These are phyloP conservation scores for Tricholoma sp. DNA, from an alignment of 768 basidiomycete species.

Conservation along the genomic window DNA sequence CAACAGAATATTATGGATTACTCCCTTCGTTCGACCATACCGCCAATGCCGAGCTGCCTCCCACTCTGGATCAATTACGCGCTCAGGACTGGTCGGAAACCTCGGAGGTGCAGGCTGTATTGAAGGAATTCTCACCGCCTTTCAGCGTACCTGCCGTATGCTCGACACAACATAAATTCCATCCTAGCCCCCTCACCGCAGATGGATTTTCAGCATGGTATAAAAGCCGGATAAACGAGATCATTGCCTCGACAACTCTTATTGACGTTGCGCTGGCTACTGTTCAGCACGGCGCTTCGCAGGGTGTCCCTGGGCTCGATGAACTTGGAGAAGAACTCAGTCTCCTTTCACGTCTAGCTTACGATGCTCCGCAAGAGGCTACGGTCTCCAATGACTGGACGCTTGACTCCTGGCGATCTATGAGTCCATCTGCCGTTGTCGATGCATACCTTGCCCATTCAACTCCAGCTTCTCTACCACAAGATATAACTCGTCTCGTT, in stretches of 20 bases:
- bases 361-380: slow-evolving; percentile 60
- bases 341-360: slow-evolving; percentile 81
- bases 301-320: slow-evolving; percentile 73
- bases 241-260: slow-evolving; percentile 67
- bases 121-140: slow-evolving; percentile 21
- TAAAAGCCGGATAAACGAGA: slow-evolving; percentile 49
- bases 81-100: slow-evolving; percentile 56
- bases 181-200: slow-evolving; percentile 33
- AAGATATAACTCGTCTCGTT: slow-evolving; percentile 71
- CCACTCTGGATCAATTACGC: slow-evolving; percentile 41
- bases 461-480: slow-evolving; percentile 55
- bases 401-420: slow-evolving; percentile 63
- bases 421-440: slow-evolving; percentile 63
- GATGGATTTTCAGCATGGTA: slow-evolving; percentile 74
- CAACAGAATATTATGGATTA: slow-evolving; percentile 53
- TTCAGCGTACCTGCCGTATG: neutral
- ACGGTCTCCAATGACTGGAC: slow-evolving; percentile 64
- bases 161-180: slow-evolving; percentile 4
- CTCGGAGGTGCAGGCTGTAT: slow-evolving; percentile 33
- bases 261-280: slow-evolving; percentile 74
- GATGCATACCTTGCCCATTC: slow-evolving; percentile 74
- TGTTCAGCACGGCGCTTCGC: slow-evolving; percentile 83
- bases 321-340: slow-evolving; percentile 89
- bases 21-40: slow-evolving; percentile 57
- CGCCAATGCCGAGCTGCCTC: slow-evolving; percentile 37